Conservation (phyloP, 768 basidiomycete genomes). For the Erythrobasidium yunnanense region DNA sequence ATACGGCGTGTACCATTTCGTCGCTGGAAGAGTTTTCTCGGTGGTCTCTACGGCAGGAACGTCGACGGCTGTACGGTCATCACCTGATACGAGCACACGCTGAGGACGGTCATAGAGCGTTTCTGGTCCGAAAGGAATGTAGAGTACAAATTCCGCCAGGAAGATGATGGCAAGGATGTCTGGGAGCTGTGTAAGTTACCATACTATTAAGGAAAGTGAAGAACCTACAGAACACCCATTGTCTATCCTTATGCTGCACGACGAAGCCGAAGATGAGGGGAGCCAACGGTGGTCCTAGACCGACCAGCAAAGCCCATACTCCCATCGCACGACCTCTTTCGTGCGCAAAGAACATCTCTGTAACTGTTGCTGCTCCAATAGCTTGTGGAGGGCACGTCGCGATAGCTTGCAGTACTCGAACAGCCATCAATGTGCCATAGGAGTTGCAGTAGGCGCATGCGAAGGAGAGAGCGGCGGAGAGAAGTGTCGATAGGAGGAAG, state of each 20-base stretch:
- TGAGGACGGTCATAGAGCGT: conserved; percentile 29
- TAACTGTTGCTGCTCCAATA: conserved; percentile 25
- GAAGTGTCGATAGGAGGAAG: conserved; percentile 12
- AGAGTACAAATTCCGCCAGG: conserved; percentile 26
- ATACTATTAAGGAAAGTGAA: neutral
- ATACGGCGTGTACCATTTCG: conserved; percentile 26
- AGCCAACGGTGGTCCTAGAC: conserved; percentile 24
- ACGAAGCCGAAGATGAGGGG: conserved; percentile 5
- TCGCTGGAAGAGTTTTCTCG: neutral
- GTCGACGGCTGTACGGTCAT: neutral
- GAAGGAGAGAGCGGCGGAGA: conserved; percentile 23
- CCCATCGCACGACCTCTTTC: conserved; percentile 28
- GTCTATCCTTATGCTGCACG: conserved; percentile 12
- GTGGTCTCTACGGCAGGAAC: neutral
- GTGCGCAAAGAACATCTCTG: conserved; percentile 34
- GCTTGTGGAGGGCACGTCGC: conserved; percentile 18
- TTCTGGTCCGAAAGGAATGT: conserved; percentile 28
- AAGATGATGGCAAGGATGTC: conserved; percentile 12
- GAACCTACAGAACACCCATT: conserved; percentile 26
- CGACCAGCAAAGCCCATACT: conserved; percentile 30
- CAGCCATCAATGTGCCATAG: conserved; percentile 30
- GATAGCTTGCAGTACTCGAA: conserved; percentile 27
- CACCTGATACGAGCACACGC: no score
- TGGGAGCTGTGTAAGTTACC: neutral
- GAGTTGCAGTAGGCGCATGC: conserved; percentile 26